Conservation (phyloP, 306 rosid genomes). For the Canavalia ensiformis region DNA sequence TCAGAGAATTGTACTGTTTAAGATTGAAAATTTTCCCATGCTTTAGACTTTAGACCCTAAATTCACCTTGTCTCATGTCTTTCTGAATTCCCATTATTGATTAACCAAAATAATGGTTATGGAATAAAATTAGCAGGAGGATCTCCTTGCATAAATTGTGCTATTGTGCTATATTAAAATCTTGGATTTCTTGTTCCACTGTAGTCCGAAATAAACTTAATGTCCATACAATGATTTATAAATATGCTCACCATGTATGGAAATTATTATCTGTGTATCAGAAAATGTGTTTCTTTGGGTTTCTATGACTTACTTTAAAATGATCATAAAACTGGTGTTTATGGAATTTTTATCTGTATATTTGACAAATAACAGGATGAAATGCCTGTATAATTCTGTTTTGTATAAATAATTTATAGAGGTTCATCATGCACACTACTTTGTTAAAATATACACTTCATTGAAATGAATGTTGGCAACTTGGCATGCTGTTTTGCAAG, state of each 20-base stretch:
- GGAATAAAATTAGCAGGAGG: neutral
- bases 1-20: conserved; percentile 25
- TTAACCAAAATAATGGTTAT: conserved; percentile 1
- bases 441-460: conserved; percentile 3
- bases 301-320: conserved; percentile 13
- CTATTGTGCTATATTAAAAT: neutral
- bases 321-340: conserved; percentile 8
- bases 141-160: neutral
- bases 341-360: conserved; percentile 35
- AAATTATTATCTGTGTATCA: conserved; percentile 30
- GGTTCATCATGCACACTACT: conserved; percentile 17
- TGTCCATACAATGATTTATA: neutral
- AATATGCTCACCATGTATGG: conserved; percentile 7
- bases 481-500: conserved; percentile 8
- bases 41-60: conserved; percentile 18
- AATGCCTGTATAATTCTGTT: conserved; percentile 37
- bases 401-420: conserved; percentile 26
- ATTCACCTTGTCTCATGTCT: conserved; percentile 5
- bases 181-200: conserved; percentile 24
- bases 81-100: neutral
- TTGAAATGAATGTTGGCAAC: neutral
- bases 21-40: neutral
- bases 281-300: conserved; percentile 13
- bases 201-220: neutral
- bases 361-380: conserved; percentile 31